A percentile compares a stretch with the other conserved stretches of the same genome.
Evolutionary conservation across 2,329 filamentous ascomycete species (phyloP).

Genomic region (Claviceps africana): DNA sequence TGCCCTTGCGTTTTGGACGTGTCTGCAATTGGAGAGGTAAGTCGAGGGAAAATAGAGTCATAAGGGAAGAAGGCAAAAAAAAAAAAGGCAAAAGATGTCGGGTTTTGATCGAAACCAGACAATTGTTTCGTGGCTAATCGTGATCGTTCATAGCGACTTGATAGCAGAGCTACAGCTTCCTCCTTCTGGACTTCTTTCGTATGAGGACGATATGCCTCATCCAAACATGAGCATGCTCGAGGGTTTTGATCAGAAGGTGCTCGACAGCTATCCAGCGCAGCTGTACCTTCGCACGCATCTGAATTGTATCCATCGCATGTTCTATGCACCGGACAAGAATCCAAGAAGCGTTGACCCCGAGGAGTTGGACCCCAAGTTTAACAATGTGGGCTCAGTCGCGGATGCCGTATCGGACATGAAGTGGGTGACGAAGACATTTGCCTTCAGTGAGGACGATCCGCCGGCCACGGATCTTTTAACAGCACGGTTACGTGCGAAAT

Average conservation of each 20-base stretch:
- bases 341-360: constrained; percentile 14
- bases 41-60: constrained; percentile 7
- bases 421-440: constrained; percentile 36
- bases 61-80: no score
- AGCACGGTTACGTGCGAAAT: constrained; percentile 80
- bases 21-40: constrained; percentile 79
- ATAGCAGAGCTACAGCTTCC: constrained; percentile 66
- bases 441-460: constrained; percentile 51
- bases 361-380: constrained; percentile 22
- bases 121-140: not conserved
- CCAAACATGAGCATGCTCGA: constrained; percentile 39
- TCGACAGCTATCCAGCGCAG: constrained; percentile 48
- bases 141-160: constrained; percentile 50
- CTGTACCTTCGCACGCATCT: constrained; percentile 50
- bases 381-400: constrained; percentile 32
- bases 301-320: constrained; percentile 46
- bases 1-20: constrained; percentile 80
- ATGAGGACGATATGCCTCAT: constrained; percentile 51
- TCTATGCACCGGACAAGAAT: constrained; percentile 34
- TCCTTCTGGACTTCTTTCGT: constrained; percentile 46
- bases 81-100: not conserved
- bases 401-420: constrained; percentile 26
- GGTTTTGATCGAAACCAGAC: not conserved
- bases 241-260: constrained; percentile 31
- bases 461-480: constrained; percentile 65